Percentiles rank a stretch among this genome's conserved stretches.
Conservation (phyloP, 148 eudicot species). For the Rhododendron henanense region DNA sequence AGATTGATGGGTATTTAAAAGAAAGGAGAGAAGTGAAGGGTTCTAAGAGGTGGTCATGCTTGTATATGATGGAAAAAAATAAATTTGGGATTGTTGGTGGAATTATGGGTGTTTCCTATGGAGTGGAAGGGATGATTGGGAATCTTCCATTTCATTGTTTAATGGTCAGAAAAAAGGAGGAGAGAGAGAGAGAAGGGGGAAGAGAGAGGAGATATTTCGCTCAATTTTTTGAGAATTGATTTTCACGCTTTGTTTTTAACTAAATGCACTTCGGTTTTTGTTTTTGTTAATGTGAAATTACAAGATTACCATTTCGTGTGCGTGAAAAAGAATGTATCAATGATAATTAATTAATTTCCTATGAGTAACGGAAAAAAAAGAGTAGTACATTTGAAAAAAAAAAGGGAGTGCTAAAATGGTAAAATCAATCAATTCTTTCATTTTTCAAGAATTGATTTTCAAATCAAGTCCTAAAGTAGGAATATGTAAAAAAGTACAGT, state of each 20-base stretch:
- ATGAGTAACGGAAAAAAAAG: background rate
- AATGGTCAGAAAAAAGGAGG: slow-evolving; percentile 18
- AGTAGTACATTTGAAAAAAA: background rate
- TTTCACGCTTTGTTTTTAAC: background rate
- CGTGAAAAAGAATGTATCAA: background rate
- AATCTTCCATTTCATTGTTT: slow-evolving; percentile 39
- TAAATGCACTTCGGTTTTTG: background rate
- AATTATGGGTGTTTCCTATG: slow-evolving; percentile 44
- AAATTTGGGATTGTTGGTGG: slow-evolving; percentile 33
- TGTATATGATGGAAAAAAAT: slow-evolving; percentile 15
- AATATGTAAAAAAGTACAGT: background rate
- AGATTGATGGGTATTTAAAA: slow-evolving; percentile 25
- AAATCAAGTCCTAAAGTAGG: background rate
- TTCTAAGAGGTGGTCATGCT: slow-evolving; percentile 1
- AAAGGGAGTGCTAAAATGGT: background rate
- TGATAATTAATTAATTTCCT: background rate
- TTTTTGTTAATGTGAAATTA: background rate
- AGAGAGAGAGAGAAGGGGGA: background rate
- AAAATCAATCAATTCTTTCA: background rate
- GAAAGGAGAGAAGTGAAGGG: slow-evolving; percentile 1
- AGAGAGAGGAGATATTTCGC: background rate
- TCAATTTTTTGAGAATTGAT: background rate
- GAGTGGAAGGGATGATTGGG: slow-evolving; percentile 58
- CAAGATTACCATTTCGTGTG: background rate
- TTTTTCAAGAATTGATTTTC: background rate